Evolutionary conservation across 306 rosid species (phyloP).

Genomic region (Carpinus viminea): DNA sequence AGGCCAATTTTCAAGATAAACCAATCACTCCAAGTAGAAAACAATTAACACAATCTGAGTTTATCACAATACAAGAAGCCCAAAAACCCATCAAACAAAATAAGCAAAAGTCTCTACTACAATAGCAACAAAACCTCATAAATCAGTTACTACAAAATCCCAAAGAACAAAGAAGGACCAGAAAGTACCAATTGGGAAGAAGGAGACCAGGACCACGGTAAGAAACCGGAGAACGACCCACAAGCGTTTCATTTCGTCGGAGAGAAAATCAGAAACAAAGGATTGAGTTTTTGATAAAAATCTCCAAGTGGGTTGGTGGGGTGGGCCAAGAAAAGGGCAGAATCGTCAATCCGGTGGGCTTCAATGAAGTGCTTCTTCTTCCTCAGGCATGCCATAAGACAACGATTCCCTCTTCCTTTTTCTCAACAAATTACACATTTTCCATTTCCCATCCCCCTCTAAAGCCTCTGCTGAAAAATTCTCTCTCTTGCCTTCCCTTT

Average conservation of each 20-base stretch:
- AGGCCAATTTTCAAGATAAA: not conserved
- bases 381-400: constrained; percentile 73
- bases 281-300: constrained; percentile 30
- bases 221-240: constrained; percentile 36
- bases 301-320: constrained; percentile 31
- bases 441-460: constrained; percentile 5
- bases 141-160: not conserved
- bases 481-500: constrained; percentile 4
- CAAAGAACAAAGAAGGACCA: not conserved
- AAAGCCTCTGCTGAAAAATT: constrained; percentile 11
- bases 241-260: constrained; percentile 35
- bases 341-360: constrained; percentile 24
- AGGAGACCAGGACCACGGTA: constrained; percentile 46
- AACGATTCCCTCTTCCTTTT: constrained; percentile 27
- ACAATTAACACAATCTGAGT: not conserved
- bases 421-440: not conserved
- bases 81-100: not conserved
- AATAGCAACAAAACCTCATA: not conserved
- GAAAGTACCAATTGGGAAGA: constrained; percentile 60
- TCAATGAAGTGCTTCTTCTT: constrained; percentile 39
- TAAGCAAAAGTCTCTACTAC: not conserved
- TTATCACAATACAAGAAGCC: not conserved
- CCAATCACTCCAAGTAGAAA: not conserved
- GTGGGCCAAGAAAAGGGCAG: constrained; percentile 42
- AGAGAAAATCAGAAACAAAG: constrained; percentile 26